Base-by-base conservation (phyloP, 2,329 filamentous ascomycete genomes). In the Aspergillus amoenus region DNA sequence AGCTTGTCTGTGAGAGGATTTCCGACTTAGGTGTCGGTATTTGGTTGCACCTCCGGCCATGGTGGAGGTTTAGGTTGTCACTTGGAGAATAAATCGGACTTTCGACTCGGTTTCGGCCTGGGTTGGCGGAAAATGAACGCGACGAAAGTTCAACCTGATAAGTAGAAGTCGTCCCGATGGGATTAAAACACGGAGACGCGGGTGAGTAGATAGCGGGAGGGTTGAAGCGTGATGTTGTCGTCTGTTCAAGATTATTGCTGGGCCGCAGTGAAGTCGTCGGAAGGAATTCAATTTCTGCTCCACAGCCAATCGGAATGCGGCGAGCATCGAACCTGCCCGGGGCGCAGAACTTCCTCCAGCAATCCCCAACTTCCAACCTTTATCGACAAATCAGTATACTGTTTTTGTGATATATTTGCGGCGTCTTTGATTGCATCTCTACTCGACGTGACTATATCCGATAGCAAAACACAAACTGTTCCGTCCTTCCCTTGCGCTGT, bases 11-110 rank as follows among this genome's bases (percentile, higher is more conserved):
- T 97, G 94, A 55, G 93, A 82, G 51, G 92, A 96, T 65, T 86
- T 83, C 67, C 94, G 92, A 77, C 87, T 88, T 61, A 99, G 82
- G 76, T 95, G 90, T 66, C 94, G 88, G 79, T 93, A 96, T 80
- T 92, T 95, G 75, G 91, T 84, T 64, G 86, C 82, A 65, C 90
- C 91, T 69, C 92, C 92, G 64, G 91, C 92, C 93, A 97, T 96
- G 63, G 61, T 42, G 32, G 22, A 34, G 37, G 30, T 56, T 27
- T 17, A 51, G 34, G 49, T 46, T 37, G 34, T n/a, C 12, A 30
- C 12, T 32, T 48, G 24, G 15, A 17, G 30, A 18, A 22, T 6
- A n/a, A 11, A n/a, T 43, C 5, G 22, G 43, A 32, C 15, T 41
- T 46, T 54, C 24, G 50, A 11, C 15, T 11, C 32, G 27, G 30